Evolutionary conservation across 495 filamentous ascomycete genomes (phyloP), one percentile per base, ranked within the genome.

Genomic region (Friedmanniomyces endolithicus): DNA sequence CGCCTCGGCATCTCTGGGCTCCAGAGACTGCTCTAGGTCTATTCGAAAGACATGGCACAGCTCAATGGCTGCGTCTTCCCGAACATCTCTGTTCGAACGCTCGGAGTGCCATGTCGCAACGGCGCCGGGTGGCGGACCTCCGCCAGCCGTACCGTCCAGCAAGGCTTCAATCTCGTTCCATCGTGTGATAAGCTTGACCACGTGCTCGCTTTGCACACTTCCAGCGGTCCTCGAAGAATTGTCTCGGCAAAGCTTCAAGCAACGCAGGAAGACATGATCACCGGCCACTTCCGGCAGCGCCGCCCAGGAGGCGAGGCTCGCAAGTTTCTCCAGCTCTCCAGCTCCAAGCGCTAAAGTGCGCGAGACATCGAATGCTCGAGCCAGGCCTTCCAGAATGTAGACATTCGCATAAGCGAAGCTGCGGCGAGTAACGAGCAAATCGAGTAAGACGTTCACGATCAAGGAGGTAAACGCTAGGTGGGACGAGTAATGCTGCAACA

Each of bases 331-430:
- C 2, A 65, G n/a, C 11, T 66, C 58, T 11, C n/a, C 24, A 0
- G 6, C 3, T 8, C 54, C 53, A 0, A 67, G 46, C 2, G 31
- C 33, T 2, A 59, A 14, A 12, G 41, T n/a, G 3, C 8, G 16
- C 11, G 6, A 14, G 1, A 0, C 35, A 12, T 53, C 48, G 27
- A 60, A 40, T 7, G 60, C 61, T 41, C 51, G 35, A 12, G 58
- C 39, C 11, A 71, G 54, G 20, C 66, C 68, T 39, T 70, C 54
- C 1, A 70, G 57, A 6, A 71, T 14, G 39, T 67, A 68, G 8
- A 65, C 52, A 24, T 52, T 56, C 3, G 65, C 61, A 39, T 67
- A 65, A 2, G 59, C 49, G 40, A 69, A 69, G 31, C 65, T 60
- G 12, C 56, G 41, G 11, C 49, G 60, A 4, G 48, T 37, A n/a